A percentile compares a stretch with the other conserved stretches of the same genome.
Conservation (phyloP, 169 alveolate species). For the Plasmodium knowlesi region DNA sequence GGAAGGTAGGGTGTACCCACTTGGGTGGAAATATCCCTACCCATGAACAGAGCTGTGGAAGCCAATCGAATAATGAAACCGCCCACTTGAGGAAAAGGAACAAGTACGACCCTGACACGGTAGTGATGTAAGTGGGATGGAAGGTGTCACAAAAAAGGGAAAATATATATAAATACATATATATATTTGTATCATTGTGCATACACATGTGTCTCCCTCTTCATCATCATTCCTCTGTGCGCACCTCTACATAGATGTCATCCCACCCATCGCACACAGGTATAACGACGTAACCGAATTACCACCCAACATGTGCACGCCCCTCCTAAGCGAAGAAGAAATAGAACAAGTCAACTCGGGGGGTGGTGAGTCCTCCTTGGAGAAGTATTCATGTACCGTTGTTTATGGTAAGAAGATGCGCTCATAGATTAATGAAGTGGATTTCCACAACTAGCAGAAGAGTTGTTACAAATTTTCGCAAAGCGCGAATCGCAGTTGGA, state of each 20-base stretch:
- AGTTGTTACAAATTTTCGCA: neutral
- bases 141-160: neutral
- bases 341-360: conserved; percentile 55
- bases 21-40: neutral
- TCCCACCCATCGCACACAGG: neutral
- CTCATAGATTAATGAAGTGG: neutral
- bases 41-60: neutral
- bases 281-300: conserved; percentile 11
- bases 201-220: neutral
- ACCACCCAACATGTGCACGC: neutral
- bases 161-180: neutral
- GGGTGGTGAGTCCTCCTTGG: neutral
- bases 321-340: conserved; percentile 41
- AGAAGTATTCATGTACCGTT: conserved; percentile 6
- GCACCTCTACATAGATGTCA: too few species aligned
- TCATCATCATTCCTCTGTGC: too few species aligned
- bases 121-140: conserved; percentile 18
- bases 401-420: neutral
- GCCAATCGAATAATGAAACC: neutral
- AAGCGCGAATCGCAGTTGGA: neutral
- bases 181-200: neutral
- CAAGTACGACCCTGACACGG: conserved; percentile 36
- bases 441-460: neutral
- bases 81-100: conserved; percentile 6
- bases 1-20: neutral